Base-by-base conservation (phyloP, 176 grass and related monocot genomes). In the Luzula sylvatica region DNA sequence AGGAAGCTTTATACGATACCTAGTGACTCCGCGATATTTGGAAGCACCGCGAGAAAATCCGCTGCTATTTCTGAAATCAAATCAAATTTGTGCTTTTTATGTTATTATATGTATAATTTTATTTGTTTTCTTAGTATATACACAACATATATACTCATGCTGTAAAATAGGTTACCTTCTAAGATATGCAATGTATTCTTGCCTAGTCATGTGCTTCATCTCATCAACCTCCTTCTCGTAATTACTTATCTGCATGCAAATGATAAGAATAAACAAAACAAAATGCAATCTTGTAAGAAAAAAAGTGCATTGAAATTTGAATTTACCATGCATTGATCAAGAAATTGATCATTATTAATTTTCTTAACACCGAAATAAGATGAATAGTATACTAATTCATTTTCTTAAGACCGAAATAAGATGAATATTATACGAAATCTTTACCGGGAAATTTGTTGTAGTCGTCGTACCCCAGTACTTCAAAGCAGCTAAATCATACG, bases 391-490 rank as follows among this genome's bases (percentile, higher is more conserved):
- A 35, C 0, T 35, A 35, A 1, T 35, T 35, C n/a, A n/a, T n/a
- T n/a, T n/a, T n/a, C n/a, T n/a, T n/a, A n/a, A n/a, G n/a, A n/a
- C 30, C 5, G 9, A 35, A 4, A 35, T 35, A 35, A 9, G 1
- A 7, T 3, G 39, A 5, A 61, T 45, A 5, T 35, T 23, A 61
- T 17, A 52, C 32, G 11, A 54, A 32, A 28, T 42, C 2, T 32
- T 28, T 68, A 76, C 73, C 12, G 65, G 64, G 15, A 76, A 76
- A 58, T 76, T 76, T 41, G 58, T 76, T 1, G 55, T 56, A 5
- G 73, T 69, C 7, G 73, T 68, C 50, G 65, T 40, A 24, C 73
- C 73, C 73, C 73, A 76, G 45, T 76, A 76, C 38, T 76, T 76
- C n/a, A 76, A 32, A 46, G 73, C 73, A 16, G 73, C 73, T 44